Evolutionary conservation across 2,329 filamentous ascomycete genomes (phyloP).

Genomic region (Pestalotiopsis sp.): DNA sequence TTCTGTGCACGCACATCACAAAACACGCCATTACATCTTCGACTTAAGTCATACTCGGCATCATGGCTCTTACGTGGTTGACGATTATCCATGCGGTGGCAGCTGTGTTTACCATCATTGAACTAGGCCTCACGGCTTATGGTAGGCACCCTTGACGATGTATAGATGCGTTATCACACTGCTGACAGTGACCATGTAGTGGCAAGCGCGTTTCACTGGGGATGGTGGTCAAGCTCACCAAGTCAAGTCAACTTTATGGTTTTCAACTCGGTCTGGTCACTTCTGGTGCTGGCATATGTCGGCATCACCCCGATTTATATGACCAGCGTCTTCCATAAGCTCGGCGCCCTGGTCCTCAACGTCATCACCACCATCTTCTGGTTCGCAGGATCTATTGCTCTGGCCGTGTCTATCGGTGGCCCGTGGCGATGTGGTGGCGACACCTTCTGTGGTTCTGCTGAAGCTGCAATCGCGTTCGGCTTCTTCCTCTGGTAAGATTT

Average conservation of each 20-base stretch:
- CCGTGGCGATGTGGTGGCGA: conserved; percentile 51
- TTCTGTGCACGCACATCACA: neutral
- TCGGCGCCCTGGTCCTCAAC: conserved; percentile 69
- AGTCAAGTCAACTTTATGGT: conserved; percentile 74
- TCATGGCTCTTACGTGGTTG: conserved; percentile 58
- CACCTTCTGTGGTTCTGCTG: conserved; percentile 59
- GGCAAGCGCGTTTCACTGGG: conserved; percentile 46
- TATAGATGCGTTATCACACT: neutral
- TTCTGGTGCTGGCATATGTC: conserved; percentile 73
- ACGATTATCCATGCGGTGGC: conserved; percentile 70
- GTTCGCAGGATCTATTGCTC: conserved; percentile 83
- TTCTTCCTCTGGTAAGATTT: conserved; percentile 61
- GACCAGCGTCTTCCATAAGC: conserved; percentile 62
- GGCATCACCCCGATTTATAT: conserved; percentile 67
- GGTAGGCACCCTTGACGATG: conserved; percentile 49
- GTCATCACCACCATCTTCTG: conserved; percentile 81
- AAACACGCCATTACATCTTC: neutral
- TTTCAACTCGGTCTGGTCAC: conserved; percentile 78
- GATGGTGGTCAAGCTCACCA: conserved; percentile 46
- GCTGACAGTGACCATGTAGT: conserved; percentile 44
- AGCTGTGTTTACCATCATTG: conserved; percentile 69
- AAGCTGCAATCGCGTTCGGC: conserved; percentile 68
- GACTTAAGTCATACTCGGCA: conserved; percentile 18
- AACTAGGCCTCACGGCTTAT: conserved; percentile 76
- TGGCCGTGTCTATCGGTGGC: conserved; percentile 67